A percentile compares a stretch with the other conserved stretches of the same genome.
These are phyloP conservation scores for Gomphus sp. DNA, from an alignment of 1,284 basidiomycete species.

Conservation along the genomic window DNA sequence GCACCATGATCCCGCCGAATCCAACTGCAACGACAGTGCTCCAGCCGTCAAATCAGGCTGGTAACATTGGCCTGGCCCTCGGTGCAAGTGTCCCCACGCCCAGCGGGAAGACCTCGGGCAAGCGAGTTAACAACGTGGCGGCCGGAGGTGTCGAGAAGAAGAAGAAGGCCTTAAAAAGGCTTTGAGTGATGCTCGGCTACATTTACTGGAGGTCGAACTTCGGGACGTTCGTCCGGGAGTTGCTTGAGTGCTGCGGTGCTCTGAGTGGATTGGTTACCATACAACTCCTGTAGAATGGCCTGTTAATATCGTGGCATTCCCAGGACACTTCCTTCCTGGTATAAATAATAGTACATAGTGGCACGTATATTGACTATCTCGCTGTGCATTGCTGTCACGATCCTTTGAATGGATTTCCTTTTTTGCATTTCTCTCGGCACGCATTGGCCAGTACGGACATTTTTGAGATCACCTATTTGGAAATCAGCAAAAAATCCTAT, in stretches of 20 bases:
- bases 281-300: not conserved
- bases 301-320: not conserved
- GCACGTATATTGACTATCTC: conserved; percentile 1
- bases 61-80: not conserved
- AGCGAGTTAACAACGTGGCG: conserved; percentile 47
- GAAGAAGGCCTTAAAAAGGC: conserved; percentile 75
- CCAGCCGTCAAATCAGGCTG: conserved; percentile 1
- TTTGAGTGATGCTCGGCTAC: conserved; percentile 27
- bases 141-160: conserved; percentile 60
- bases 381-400: not conserved
- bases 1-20: not conserved
- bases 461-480: no score
- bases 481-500: no score
- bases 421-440: not conserved
- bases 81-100: conserved; percentile 25
- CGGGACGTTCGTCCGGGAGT: not conserved
- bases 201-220: not conserved
- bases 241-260: not conserved
- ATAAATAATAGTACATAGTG: not conserved
- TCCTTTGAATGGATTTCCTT: not conserved
- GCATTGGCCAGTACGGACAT: no score
- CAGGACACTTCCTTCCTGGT: not conserved
- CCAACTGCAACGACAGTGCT: not conserved
- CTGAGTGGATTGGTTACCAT: not conserved
- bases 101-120: conserved; percentile 31